phyloP scores from a whole-genome alignment of 176 grass and related monocot genomes.

The Microstegium vimineum region DNA sequence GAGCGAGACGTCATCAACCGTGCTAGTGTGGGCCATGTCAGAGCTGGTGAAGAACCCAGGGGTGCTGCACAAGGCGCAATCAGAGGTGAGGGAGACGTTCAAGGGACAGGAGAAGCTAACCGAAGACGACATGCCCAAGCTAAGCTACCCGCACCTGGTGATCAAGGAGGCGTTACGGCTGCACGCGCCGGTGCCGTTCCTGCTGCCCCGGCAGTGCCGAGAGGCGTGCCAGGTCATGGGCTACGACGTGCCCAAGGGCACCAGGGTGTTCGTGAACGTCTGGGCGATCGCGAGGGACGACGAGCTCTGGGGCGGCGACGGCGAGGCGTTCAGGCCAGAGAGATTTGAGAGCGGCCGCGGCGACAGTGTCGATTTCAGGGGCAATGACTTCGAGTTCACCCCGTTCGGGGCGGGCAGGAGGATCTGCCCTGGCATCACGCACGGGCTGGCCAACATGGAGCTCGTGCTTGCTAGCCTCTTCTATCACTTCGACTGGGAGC shows the following conservation, averaged over 20 bases:
- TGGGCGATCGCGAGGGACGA: constrained; percentile 1
- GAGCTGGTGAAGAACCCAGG: constrained; percentile 16
- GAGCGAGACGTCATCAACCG: constrained; percentile 18
- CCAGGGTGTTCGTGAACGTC: background rate
- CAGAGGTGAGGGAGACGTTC: constrained; percentile 10
- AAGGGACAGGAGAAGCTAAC: background rate
- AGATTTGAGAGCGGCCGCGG: background rate
- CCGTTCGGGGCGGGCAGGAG: constrained; percentile 8
- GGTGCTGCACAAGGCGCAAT: constrained; percentile 9
- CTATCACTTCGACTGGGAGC: constrained; percentile 5
- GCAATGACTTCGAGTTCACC: background rate
- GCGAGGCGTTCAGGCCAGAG: background rate
- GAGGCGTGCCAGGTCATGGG: background rate
- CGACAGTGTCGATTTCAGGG: background rate
- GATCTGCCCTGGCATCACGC: background rate
- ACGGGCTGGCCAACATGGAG: constrained; percentile 10
- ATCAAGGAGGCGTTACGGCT: background rate
- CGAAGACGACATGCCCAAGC: background rate
- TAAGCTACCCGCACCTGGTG: constrained; percentile 1
- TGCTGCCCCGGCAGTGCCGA: constrained; percentile 17
- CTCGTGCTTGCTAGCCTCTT: constrained; percentile 9
- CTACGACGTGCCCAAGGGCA: background rate
- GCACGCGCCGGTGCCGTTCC: background rate
- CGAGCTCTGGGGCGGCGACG: background rate
- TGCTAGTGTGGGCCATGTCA: constrained; percentile 20